Evolutionary conservation across 1,284 basidiomycete species (phyloP), one percentile per base, ranked within the genome.

Genomic region (Sanguinoderma infundibulare): DNA sequence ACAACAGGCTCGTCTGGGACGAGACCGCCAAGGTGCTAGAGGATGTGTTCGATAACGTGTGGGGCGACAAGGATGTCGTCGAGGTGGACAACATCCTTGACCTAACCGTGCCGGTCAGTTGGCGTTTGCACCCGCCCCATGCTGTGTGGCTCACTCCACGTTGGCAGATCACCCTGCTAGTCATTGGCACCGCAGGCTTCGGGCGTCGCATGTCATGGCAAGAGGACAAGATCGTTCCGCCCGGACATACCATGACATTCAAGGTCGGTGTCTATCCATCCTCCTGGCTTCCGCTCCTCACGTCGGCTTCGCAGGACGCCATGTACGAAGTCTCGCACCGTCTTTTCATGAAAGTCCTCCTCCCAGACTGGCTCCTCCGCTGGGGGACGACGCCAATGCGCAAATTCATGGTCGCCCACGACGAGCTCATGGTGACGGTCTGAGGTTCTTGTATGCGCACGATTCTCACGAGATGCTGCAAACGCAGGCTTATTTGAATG

Each of bases 141-240:
- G 12, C 5, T 22, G 20, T 44, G 5, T 14, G 36, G 15, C 14
- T 14, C 40, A 52, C 34, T 12, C 7, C 34, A 12, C 8, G 12
- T 34, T 9, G n/a, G 6, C 40, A 87, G 84, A 80, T 86, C 49
- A 81, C 86, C 0, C 77, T 87, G 1, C 83, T 83, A 51, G 79
- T 86, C 35, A 85, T 87, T 56, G 78, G 84, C 24, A 77, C 77
- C 1, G 85, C 86, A 56, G 85, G 85, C 78, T 89, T 87, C 67
- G 86, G 86, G 1, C 78, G 79, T 24, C 74, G 72, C 47, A 79
- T 86, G 28, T 78, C 80, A 0, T 87, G 83, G 85, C 73, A 74
- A 42, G 81, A 83, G 51, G 81, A 83, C 35, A 64, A 67, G 5
- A 62, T 65, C 10, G 66, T 78, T 20, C 80, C 83, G 0, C 61